Evolutionary conservation across 1,284 basidiomycete species (phyloP).

Genomic region (Malassezia yamatoensis): DNA sequence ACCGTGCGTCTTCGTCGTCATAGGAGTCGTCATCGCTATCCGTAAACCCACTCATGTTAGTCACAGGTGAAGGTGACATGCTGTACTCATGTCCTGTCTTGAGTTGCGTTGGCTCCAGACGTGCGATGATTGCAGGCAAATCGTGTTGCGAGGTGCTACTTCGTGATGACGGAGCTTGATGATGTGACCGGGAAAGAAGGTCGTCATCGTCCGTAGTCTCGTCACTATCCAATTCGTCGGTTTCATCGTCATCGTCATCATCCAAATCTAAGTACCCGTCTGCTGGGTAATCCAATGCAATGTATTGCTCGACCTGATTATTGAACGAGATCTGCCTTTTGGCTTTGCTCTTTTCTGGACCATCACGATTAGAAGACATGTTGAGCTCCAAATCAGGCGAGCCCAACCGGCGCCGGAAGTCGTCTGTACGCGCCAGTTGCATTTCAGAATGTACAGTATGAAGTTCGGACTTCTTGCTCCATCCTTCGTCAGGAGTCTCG

Average conservation of each 20-base stretch:
- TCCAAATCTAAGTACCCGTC: constrained; percentile 27
- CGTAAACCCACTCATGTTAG: constrained; percentile 53
- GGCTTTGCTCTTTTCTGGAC: constrained; percentile 6
- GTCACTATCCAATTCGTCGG: constrained; percentile 20
- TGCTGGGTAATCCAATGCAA: constrained; percentile 60
- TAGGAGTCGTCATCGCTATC: constrained; percentile 6
- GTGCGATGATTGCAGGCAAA: constrained; percentile 64
- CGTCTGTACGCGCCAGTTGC: neutral
- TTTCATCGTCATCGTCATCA: constrained; percentile 49
- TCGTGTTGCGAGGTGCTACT: constrained; percentile 15
- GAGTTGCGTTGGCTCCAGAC: constrained; percentile 82
- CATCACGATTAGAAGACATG: neutral
- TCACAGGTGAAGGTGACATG: constrained; percentile 53
- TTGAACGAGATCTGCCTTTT: constrained; percentile 91
- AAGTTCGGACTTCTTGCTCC: neutral
- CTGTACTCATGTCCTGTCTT: constrained; percentile 57
- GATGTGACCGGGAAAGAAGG: neutral
- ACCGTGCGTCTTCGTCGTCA: constrained; percentile 10
- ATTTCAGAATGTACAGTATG: constrained; percentile 1
- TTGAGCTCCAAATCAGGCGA: neutral
- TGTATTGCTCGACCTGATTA: constrained; percentile 93
- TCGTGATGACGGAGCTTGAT: neutral
- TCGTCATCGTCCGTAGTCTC: neutral
- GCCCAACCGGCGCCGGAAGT: neutral
- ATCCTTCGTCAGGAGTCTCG: neutral